phyloP scores from a whole-genome alignment of 768 basidiomycete species.

The Steccherinum ochraceum region DNA sequence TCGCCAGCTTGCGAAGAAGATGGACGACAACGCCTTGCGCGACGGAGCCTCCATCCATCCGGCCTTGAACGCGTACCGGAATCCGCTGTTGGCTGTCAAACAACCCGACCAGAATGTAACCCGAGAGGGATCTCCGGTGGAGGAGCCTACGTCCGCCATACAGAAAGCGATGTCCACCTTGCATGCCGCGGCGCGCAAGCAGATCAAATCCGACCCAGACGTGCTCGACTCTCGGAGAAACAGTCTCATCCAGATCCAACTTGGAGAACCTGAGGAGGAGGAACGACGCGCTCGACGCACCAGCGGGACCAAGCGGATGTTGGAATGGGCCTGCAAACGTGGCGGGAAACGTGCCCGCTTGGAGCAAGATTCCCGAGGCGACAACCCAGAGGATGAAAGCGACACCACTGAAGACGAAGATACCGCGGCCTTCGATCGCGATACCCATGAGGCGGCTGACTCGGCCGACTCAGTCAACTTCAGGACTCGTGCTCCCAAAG shows the following conservation, averaged over 20 bases:
- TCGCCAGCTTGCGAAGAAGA: slow-evolving; percentile 21
- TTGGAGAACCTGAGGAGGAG: slow-evolving; percentile 1
- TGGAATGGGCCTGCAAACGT: slow-evolving; percentile 42
- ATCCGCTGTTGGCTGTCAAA: not conserved
- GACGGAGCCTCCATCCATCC: not conserved
- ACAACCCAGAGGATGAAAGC: slow-evolving; percentile 8
- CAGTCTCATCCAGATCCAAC: no score
- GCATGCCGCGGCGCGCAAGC: not conserved
- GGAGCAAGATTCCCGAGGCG: not conserved
- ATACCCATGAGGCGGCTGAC: not conserved
- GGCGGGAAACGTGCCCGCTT: slow-evolving; percentile 30
- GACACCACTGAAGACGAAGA: slow-evolving; percentile 14
- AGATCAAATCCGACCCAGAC: not conserved
- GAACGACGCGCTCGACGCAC: not conserved
- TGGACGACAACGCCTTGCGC: not conserved
- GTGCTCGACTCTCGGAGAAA: no score
- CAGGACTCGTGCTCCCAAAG: not conserved
- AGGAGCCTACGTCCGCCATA: not conserved
- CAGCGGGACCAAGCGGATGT: slow-evolving; percentile 24
- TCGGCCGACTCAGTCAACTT: not conserved
- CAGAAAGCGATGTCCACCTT: not conserved
- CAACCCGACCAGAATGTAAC: not conserved
- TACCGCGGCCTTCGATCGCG: not conserved
- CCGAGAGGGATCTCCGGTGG: not conserved
- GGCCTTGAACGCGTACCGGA: not conserved